Conservation (phyloP, 495 filamentous ascomycete genomes). For the Lasiosphaeria hispida region DNA sequence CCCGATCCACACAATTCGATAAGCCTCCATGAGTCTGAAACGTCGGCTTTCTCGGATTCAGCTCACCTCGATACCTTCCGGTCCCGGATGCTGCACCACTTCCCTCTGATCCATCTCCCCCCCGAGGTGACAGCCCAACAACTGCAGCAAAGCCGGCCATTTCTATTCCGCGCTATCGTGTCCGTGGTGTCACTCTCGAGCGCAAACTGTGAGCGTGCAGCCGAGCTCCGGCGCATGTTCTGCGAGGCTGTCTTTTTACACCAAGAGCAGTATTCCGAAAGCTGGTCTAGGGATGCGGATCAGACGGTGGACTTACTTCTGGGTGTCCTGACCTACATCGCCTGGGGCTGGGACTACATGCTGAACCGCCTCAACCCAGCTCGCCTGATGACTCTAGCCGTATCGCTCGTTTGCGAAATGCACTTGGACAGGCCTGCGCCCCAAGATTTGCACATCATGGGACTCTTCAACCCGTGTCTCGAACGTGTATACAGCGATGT, state of each 20-base stretch:
- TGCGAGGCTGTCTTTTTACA: slow-evolving; percentile 40
- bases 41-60: no score
- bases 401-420: slow-evolving; percentile 46
- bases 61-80: slow-evolving; percentile 39
- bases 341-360: slow-evolving; percentile 36
- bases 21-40: no score
- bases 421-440: slow-evolving; percentile 42
- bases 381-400: slow-evolving; percentile 45
- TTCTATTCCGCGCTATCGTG: slow-evolving; percentile 52
- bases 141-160: slow-evolving; percentile 43
- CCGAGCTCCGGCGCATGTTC: slow-evolving; percentile 40
- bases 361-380: slow-evolving; percentile 25
- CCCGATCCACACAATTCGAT: no score
- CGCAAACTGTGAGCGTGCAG: slow-evolving; percentile 21
- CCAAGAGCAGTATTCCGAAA: slow-evolving; percentile 9
- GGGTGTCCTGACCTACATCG: slow-evolving; percentile 45
- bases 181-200: slow-evolving; percentile 35
- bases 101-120: slow-evolving; percentile 47
- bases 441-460: slow-evolving; percentile 24
- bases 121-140: slow-evolving; percentile 40
- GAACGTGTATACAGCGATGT: background rate
- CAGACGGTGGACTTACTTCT: slow-evolving; percentile 52
- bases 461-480: slow-evolving; percentile 23
- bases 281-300: no score
- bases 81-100: slow-evolving; percentile 37